A percentile compares a stretch with the other conserved stretches of the same genome.
Conservation (phyloP, 2,329 filamentous ascomycete species). For the Curvularia lunata region DNA sequence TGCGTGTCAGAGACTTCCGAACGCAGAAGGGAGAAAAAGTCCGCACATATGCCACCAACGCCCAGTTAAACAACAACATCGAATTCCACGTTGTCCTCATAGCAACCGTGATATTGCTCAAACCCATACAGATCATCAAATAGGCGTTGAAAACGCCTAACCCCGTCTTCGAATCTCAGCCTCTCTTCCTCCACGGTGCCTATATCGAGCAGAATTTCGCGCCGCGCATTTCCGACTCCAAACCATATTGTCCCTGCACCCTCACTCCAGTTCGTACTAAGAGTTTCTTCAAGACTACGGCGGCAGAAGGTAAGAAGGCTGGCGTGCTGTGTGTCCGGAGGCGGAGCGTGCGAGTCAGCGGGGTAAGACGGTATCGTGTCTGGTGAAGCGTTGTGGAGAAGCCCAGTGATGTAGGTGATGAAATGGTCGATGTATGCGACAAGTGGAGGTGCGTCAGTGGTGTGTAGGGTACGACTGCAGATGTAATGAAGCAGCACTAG, state of each 20-base stretch:
- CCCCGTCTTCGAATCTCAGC: slow-evolving; percentile 20
- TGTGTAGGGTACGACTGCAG: slow-evolving; percentile 36
- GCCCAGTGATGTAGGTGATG: slow-evolving; percentile 39
- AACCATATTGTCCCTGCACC: slow-evolving; percentile 52
- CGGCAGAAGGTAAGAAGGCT: slow-evolving; percentile 39
- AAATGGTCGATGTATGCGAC: slow-evolving; percentile 52
- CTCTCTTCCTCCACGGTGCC: slow-evolving; percentile 38
- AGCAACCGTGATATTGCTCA: not conserved
- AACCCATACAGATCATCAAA: slow-evolving; percentile 1
- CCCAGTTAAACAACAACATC: slow-evolving; percentile 5
- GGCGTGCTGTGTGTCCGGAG: slow-evolving; percentile 1
- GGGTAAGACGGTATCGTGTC: slow-evolving; percentile 23
- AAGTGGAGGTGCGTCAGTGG: slow-evolving; percentile 27
- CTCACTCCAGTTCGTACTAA: slow-evolving; percentile 56
- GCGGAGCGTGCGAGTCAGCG: slow-evolving; percentile 16
- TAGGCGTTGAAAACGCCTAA: slow-evolving; percentile 26
- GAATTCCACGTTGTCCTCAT: not conserved
- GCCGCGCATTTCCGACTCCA: slow-evolving; percentile 52
- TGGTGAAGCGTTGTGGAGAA: slow-evolving; percentile 33
- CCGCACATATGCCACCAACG: not conserved
- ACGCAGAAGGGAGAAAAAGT: not conserved
- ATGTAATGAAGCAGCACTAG: slow-evolving; percentile 58
- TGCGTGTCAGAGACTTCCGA: not conserved
- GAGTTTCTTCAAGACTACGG: slow-evolving; percentile 53
- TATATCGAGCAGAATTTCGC: slow-evolving; percentile 53